Evolutionary conservation across 495 filamentous ascomycete species (phyloP).

Genomic region (Niebla homalea): DNA sequence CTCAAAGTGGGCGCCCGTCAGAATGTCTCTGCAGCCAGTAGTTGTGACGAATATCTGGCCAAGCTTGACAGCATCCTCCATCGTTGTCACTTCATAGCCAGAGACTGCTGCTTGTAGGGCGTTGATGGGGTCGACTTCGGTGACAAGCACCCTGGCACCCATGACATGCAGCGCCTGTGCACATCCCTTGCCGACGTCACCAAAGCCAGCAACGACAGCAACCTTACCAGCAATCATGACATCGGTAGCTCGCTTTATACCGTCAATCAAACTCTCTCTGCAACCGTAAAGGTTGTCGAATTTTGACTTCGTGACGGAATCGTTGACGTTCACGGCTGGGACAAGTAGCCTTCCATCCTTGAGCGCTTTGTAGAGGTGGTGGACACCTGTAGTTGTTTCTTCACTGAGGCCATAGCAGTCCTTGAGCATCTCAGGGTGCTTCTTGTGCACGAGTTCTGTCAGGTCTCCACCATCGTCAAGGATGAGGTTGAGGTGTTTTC

Average conservation of each 20-base stretch:
- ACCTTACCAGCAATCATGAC: constrained; percentile 99
- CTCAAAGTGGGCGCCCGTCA: constrained; percentile 86
- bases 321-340: constrained; percentile 98
- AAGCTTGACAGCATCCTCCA: constrained; percentile 79
- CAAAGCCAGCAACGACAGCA: constrained; percentile 91
- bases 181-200: constrained; percentile 99
- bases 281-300: constrained; percentile 99
- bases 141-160: constrained; percentile 94
- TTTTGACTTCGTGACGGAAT: constrained; percentile 98
- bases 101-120: constrained; percentile 97
- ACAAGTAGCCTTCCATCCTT: constrained; percentile 84
- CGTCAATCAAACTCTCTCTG: constrained; percentile 95
- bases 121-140: constrained; percentile 98
- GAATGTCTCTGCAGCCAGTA: constrained; percentile 96
- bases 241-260: constrained; percentile 99
- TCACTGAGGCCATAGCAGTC: constrained; percentile 97
- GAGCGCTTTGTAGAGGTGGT: constrained; percentile 97
- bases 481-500: constrained; percentile 93
- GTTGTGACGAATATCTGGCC: constrained; percentile 99
- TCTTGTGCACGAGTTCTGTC: constrained; percentile 88
- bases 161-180: constrained; percentile 88
- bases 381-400: constrained; percentile 99
- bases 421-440: constrained; percentile 95
- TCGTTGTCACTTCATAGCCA: constrained; percentile 90
- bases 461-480: constrained; percentile 98